phyloP scores from a whole-genome alignment of 2,329 filamentous ascomycete genomes.

The Magnaporthales sp. region DNA sequence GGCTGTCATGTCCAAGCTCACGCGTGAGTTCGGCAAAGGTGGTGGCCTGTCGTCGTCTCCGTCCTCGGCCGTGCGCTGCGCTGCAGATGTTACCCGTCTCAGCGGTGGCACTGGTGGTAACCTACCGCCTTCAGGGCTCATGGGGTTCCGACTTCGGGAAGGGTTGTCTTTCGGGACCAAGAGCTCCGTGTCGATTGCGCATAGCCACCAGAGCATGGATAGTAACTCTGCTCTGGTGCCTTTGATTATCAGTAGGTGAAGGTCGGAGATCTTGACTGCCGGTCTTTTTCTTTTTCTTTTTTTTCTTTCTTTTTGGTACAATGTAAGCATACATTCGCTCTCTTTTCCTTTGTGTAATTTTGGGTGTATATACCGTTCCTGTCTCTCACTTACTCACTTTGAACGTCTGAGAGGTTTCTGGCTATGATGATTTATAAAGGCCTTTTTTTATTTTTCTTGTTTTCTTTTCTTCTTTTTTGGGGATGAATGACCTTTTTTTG shows the following conservation, averaged over 20 bases:
- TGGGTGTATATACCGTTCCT: neutral
- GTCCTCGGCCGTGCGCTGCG: constrained; percentile 8
- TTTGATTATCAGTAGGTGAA: constrained; percentile 46
- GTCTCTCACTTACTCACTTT: neutral
- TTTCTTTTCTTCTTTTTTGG: too few relatives aligned
- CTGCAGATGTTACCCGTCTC: constrained; percentile 19
- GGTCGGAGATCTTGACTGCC: neutral
- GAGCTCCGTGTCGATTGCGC: constrained; percentile 7
- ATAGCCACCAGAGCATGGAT: constrained; percentile 32
- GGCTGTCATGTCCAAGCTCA: constrained; percentile 50
- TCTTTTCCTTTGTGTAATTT: neutral
- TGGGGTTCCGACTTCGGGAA: constrained; percentile 29
- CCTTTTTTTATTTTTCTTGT: neutral
- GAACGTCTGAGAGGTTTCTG: neutral
- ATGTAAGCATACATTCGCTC: neutral
- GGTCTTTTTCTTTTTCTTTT: constrained; percentile 1
- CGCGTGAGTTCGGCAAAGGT: constrained; percentile 34
- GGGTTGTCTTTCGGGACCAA: constrained; percentile 27
- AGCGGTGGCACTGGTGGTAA: constrained; percentile 13
- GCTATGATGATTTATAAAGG: neutral
- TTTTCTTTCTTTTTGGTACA: neutral
- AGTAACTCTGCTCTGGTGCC: constrained; percentile 47
- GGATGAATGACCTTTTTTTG: too few relatives aligned
- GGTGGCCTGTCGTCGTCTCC: neutral
- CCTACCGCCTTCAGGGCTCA: constrained; percentile 15